Base-by-base conservation (phyloP, 2,329 filamentous ascomycete genomes). In the Xylariaceae sp. region DNA sequence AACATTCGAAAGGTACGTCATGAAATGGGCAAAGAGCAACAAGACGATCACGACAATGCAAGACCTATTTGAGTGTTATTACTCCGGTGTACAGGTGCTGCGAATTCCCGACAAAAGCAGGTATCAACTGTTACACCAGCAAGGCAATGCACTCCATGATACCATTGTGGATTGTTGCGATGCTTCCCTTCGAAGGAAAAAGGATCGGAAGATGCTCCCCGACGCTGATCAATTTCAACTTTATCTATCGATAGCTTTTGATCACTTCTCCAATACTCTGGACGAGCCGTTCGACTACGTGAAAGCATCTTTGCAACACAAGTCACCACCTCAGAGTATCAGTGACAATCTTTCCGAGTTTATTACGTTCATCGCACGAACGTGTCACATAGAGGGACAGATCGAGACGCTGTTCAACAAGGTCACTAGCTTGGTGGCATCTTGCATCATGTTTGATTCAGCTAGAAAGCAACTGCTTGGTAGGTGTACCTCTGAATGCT, bases 281-380 rank as follows among this genome's bases (percentile, higher is more conserved):
- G 45, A 47, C 6, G 45, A 47, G 14, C 45, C 45, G 3, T 47
- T 47, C 14, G 45, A 47, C 31, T 47, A 47, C 18, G 13, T 47
- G 11, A 47, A 47, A 13, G 45, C 45, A 5, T 47, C 45, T 13
- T 14, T 47, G 18, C 40, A 31, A 47, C 5, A 40, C 19, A 33
- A n/a, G 13, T 34, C 45, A 12, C 45, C 45, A 7, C 45, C 36
- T 7, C 6, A 47, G 36, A 41, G 34, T 6, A 6, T 47, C 9
- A 34, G 34, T 2, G 45, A 47, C 36, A 47, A 47, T 9, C 36
- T 47, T 33, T 9, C 19, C 28, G 34, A 39, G 19, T 40, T 47
- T 17, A 34, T 40, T 5, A 9, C 17, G 18, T 18, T 47, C 10
- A 5, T 47, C 13, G 45, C 45, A 31, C 31, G 39, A 16, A 46